Conservation (phyloP, 2,329 filamentous ascomycete species). For the Aspergillus brasiliensis region DNA sequence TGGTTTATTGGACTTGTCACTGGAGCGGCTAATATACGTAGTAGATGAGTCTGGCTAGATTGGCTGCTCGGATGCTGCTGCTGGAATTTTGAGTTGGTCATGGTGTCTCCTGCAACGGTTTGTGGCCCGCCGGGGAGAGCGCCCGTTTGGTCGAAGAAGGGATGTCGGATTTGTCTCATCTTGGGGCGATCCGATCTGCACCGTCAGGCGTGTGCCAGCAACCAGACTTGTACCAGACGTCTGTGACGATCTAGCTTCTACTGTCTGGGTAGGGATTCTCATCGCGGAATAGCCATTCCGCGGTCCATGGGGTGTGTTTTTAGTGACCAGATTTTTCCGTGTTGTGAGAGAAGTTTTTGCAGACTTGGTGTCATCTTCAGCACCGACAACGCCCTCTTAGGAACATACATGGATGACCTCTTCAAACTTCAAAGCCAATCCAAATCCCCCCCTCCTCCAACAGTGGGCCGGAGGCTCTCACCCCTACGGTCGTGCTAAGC, state of each 20-base stretch:
- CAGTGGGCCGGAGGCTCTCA: not conserved
- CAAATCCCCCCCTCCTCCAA: not conserved
- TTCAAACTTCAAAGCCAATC: too few species aligned
- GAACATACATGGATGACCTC: too few species aligned
- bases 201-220: not conserved
- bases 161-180: slow-evolving; percentile 7
- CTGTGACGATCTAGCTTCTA: not conserved
- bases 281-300: too few species aligned
- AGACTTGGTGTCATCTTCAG: not conserved
- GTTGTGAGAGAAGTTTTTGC: not conserved
- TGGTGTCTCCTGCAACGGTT: slow-evolving; percentile 4
- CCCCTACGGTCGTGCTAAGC: slow-evolving; percentile 1
- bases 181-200: slow-evolving; percentile 23
- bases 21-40: not conserved
- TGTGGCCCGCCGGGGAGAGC: not conserved
- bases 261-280: not conserved
- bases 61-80: not conserved
- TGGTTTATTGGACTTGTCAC: not conserved
- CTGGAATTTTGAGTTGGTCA: not conserved
- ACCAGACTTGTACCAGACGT: not conserved
- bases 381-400: not conserved
- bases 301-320: too few species aligned
- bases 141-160: not conserved
- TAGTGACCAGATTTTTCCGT: too few species aligned
- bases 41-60: not conserved